These are phyloP conservation scores for Eimeria praecox DNA, from an alignment of 169 alveolate species.

Conservation along the genomic window DNA sequence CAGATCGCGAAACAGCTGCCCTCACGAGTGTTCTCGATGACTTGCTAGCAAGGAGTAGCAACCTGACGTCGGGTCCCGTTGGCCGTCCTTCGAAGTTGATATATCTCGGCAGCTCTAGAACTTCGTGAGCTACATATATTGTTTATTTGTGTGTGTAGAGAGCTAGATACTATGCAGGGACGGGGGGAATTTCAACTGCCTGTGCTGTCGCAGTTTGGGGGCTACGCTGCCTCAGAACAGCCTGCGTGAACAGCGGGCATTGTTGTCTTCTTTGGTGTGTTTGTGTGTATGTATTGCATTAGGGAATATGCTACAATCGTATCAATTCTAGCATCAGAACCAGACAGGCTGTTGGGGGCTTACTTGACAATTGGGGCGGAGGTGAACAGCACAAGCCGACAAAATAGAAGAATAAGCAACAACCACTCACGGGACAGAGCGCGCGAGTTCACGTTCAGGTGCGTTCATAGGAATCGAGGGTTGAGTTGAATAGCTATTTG, in stretches of 20 bases:
- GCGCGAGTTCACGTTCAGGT: constrained; percentile 30
- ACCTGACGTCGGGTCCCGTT: not conserved
- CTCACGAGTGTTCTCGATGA: not conserved
- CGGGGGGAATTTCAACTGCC: not conserved
- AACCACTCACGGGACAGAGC: not conserved
- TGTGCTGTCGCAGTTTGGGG: not conserved
- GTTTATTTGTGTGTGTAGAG: not conserved
- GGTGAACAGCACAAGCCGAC: constrained; percentile 50
- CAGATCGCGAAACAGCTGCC: constrained; percentile 30
- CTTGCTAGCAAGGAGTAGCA: not conserved
- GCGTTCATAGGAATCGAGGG: not conserved
- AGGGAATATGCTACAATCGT: constrained; percentile 38
- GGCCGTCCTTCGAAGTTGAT: not conserved
- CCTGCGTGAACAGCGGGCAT: too few relatives aligned
- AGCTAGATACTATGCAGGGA: not conserved
- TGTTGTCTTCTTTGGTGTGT: not conserved
- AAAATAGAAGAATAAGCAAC: constrained; percentile 1
- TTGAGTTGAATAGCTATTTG: too few relatives aligned
- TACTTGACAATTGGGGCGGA: constrained; percentile 36
- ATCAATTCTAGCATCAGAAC: constrained; percentile 30
- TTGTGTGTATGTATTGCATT: not conserved
- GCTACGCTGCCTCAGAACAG: too few relatives aligned
- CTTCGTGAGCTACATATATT: constrained; percentile 34
- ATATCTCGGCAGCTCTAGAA: constrained; percentile 42
- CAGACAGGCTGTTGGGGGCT: constrained; percentile 12